phyloP scores from a whole-genome alignment of 2,329 filamentous ascomycete genomes.

The Fusarium graminum region DNA sequence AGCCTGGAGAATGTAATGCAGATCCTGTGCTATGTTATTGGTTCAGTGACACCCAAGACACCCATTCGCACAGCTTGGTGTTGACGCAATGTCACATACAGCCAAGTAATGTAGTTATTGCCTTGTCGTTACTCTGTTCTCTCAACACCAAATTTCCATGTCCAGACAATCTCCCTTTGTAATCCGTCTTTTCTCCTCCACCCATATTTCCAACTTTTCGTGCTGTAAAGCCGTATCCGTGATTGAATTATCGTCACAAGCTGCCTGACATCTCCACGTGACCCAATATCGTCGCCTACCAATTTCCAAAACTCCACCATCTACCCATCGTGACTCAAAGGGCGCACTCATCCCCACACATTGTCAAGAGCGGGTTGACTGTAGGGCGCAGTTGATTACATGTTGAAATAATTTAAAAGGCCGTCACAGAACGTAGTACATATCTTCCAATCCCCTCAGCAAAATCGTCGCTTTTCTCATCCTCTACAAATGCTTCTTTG shows the following conservation, averaged over 20 bases:
- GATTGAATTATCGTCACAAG: not conserved
- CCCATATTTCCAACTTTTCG: not conserved
- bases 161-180: rapidly evolving
- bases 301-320: slow-evolving; percentile 37
- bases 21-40: not conserved
- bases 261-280: not conserved
- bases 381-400: slow-evolving; percentile 31
- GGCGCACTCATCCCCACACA: slow-evolving; percentile 32
- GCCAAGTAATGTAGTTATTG: not conserved
- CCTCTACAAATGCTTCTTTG: not conserved
- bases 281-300: not conserved
- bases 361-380: slow-evolving; percentile 12
- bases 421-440: not conserved
- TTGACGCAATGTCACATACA: not conserved
- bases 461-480: not conserved
- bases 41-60: not conserved
- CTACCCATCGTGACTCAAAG: slow-evolving; percentile 17
- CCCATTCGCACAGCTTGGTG: not conserved
- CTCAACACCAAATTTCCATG: not conserved
- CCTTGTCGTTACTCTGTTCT: not conserved
- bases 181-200: not conserved
- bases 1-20: slow-evolving; percentile 2
- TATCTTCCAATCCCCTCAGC: not conserved
- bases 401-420: slow-evolving; percentile 4
- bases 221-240: not conserved